Evolutionary conservation across 2,329 filamentous ascomycete species (phyloP), one percentile per base, ranked within the genome.

Genomic region (Decorospora gaudefroyi): DNA sequence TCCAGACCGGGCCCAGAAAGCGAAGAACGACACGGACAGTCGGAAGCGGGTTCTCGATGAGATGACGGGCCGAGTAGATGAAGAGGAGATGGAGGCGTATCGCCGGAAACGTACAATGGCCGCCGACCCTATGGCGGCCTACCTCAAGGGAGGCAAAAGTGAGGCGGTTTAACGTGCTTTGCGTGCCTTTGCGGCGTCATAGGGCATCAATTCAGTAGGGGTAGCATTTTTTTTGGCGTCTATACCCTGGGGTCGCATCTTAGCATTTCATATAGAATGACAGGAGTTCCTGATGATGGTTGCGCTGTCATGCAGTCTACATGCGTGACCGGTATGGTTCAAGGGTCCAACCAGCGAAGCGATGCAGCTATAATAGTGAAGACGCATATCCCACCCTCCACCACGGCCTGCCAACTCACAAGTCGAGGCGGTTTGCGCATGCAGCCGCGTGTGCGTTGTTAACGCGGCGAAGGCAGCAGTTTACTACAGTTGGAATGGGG

Each of bases 71-170:
- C 88, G 86, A 1, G 79, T 93, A 9, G 85, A 85, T 0, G 89
- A 95, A 64, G 87, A 87, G 42, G 90, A 96, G 55, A 80, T 96
- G 74, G 91, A 96, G 45, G 84, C 86, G 47, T 96, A 95, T 68
- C 82, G 90, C 59, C 81, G 83, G 56, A 91, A 90, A 67, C 79
- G 85, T 53, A 81, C 83, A 37, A 83, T 82, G 18, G 83, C 85
- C 1, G 81, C 89, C 52, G 91, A 96, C 73, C 91, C 91, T 0
- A 96, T 96, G 91, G 88, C 89, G 1, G 84, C 83, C 4, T 82
- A 89, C 57, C 69, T 95, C 31, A 58, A 57, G 17, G 87, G 87
- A 16, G 87, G 86, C 15, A 87, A 83, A 65, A 87, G 90, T 64
- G 83, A 88, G 59, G 67, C 87, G 53, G 67, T 82, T 37, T 64